Conservation (phyloP, 2,329 filamentous ascomycete genomes). For the Cladosporium sphaerospermum region DNA sequence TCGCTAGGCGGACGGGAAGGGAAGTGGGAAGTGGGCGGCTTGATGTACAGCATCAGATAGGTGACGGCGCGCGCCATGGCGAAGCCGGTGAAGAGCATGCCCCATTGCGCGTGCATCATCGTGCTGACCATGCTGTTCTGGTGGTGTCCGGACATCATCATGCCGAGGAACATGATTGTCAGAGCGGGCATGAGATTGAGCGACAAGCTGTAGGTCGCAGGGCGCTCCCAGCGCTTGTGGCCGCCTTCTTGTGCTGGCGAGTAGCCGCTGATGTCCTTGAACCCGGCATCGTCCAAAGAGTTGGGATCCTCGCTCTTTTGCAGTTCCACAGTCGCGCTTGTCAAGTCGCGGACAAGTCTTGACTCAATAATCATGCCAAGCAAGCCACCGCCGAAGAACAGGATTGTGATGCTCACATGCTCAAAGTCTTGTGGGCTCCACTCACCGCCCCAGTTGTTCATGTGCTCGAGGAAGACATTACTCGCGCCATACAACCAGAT, state of each 20-base stretch:
- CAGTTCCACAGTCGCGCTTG: slow-evolving; percentile 48
- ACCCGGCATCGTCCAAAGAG: neutral
- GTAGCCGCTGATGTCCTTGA: neutral
- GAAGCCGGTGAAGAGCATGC: slow-evolving; percentile 72
- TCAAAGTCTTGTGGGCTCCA: slow-evolving; percentile 82
- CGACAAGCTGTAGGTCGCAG: slow-evolving; percentile 65
- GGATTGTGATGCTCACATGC: slow-evolving; percentile 83
- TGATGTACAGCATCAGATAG: slow-evolving; percentile 73
- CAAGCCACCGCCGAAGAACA: slow-evolving; percentile 89
- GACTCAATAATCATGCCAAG: slow-evolving; percentile 40
- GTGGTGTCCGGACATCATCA: slow-evolving; percentile 94
- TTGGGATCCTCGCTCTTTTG: slow-evolving; percentile 28
- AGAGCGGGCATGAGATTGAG: slow-evolving; percentile 85
- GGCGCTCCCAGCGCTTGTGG: slow-evolving; percentile 49
- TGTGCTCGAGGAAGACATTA: slow-evolving; percentile 89
- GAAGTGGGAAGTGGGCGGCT: slow-evolving; percentile 71
- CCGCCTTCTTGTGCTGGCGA: slow-evolving; percentile 1
- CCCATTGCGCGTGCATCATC: slow-evolving; percentile 95
- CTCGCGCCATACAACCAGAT: slow-evolving; percentile 86
- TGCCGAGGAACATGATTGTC: slow-evolving; percentile 77
- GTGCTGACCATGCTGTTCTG: slow-evolving; percentile 76
- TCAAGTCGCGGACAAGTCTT: slow-evolving; percentile 55
- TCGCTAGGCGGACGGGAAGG: slow-evolving; percentile 85
- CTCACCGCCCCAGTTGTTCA: slow-evolving; percentile 61
- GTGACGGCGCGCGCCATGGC: slow-evolving; percentile 72